Percentiles rank a stretch among this genome's conserved stretches.
These are phyloP conservation scores for Malassezia japonica DNA, from an alignment of 1,284 basidiomycete species.

Conservation along the genomic window DNA sequence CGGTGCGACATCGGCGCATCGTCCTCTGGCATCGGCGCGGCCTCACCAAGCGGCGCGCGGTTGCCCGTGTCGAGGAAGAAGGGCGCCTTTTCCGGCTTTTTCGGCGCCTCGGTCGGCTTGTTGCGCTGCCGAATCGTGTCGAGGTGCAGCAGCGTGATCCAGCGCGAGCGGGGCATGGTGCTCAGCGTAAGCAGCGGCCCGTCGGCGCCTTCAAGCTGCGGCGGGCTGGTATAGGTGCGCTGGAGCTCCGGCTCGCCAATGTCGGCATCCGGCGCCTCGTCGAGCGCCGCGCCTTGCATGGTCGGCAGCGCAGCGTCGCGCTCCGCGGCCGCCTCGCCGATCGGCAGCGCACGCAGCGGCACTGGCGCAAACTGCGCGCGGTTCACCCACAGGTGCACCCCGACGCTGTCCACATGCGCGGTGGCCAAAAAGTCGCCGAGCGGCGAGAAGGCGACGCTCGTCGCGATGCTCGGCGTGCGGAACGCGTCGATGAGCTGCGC, in stretches of 20 bases:
- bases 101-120: constrained; percentile 89
- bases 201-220: constrained; percentile 50
- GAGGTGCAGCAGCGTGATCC: constrained; percentile 91
- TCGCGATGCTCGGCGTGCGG: constrained; percentile 76
- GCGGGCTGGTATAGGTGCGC: constrained; percentile 29
- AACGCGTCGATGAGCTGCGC: constrained; percentile 86
- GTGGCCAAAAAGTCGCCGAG: constrained; percentile 93
- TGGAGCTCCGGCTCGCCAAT: constrained; percentile 31
- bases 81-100: constrained; percentile 85
- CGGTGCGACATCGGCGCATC: not conserved
- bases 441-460: constrained; percentile 82
- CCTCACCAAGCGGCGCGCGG: not conserved
- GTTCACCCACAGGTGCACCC: constrained; percentile 93
- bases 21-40: not conserved
- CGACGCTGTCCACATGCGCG: constrained; percentile 83
- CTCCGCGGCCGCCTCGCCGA: constrained; percentile 53
- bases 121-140: constrained; percentile 86
- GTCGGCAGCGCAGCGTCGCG: constrained; percentile 63
- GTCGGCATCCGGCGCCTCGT: constrained; percentile 55
- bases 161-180: constrained; percentile 78
- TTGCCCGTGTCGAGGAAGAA: constrained; percentile 65
- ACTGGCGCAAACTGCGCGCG: constrained; percentile 83
- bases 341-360: constrained; percentile 66
- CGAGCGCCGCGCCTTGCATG: constrained; percentile 68
- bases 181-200: constrained; percentile 64